phyloP scores from a whole-genome alignment of 257 asterid genomes.

The Nemophila menziesii region DNA sequence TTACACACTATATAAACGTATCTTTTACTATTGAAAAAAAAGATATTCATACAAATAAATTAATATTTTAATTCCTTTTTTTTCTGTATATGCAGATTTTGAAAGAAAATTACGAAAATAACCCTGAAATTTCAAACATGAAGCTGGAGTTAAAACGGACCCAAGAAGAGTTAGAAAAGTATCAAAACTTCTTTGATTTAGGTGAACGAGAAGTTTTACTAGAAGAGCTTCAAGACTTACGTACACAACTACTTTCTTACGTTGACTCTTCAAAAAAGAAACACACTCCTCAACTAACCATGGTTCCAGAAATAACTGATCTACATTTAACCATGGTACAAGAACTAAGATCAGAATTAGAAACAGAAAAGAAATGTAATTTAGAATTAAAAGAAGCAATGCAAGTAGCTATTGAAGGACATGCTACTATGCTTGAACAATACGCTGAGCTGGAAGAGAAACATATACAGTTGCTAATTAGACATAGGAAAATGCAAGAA shows the following conservation, averaged over 20 bases:
- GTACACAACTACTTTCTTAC: conserved; percentile 68
- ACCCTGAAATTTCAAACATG: conserved; percentile 75
- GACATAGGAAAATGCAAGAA: conserved; percentile 9
- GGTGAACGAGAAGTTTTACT: conserved; percentile 89
- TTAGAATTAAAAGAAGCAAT: conserved; percentile 5
- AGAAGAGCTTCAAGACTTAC: conserved; percentile 83
- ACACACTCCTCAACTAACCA: conserved; percentile 32
- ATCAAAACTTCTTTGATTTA: conserved; percentile 79
- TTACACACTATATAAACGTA: too few species aligned
- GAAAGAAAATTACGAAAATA: conserved; percentile 68
- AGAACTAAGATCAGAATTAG: conserved; percentile 6
- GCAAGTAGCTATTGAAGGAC: conserved; percentile 6
- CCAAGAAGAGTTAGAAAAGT: conserved; percentile 73
- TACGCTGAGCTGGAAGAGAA: conserved; percentile 11
- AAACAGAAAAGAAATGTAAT: conserved; percentile 5
- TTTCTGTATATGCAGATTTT: conserved; percentile 53
- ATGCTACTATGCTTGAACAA: conserved; percentile 7
- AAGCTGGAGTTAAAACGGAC: conserved; percentile 57
- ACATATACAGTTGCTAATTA: conserved; percentile 4
- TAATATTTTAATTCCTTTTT: not conserved
- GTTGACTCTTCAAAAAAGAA: conserved; percentile 61
- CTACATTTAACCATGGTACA: conserved; percentile 9
- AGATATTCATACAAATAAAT: too few species aligned
- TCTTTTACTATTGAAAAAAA: too few species aligned
- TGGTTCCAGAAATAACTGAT: conserved; percentile 5